A percentile compares a stretch with the other conserved stretches of the same genome.
Evolutionary conservation across 2,329 filamentous ascomycete species (phyloP).

Genomic region (Monosporascus sp.): DNA sequence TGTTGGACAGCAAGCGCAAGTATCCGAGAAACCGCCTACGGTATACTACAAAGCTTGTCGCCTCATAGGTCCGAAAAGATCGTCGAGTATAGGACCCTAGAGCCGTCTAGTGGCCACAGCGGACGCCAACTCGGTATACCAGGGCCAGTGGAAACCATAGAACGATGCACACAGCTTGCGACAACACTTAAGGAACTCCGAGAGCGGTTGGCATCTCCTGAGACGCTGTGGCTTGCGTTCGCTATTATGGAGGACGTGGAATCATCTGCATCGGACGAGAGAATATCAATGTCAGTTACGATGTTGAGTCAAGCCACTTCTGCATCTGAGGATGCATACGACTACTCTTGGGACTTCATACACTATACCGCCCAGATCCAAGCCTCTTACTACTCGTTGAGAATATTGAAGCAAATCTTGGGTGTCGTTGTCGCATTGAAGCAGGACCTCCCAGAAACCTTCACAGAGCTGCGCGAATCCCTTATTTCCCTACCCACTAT

Average conservation of each 20-base stretch:
- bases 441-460: constrained; percentile 5
- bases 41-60: constrained; percentile 22
- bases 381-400: constrained; percentile 56
- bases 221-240: constrained; percentile 29
- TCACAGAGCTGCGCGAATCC: constrained; percentile 11
- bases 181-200: constrained; percentile 18
- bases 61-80: constrained; percentile 12
- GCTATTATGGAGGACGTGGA: constrained; percentile 32
- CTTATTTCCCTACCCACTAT: constrained; percentile 18
- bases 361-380: constrained; percentile 59
- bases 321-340: constrained; percentile 23
- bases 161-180: constrained; percentile 19
- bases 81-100: constrained; percentile 34
- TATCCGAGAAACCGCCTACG: constrained; percentile 32
- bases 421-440: constrained; percentile 14
- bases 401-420: constrained; percentile 48
- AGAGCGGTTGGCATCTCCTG: constrained; percentile 3
- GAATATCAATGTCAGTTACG: constrained; percentile 24
- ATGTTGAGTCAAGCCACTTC: constrained; percentile 22
- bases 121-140: constrained; percentile 29
- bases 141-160: constrained; percentile 9
- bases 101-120: constrained; percentile 18
- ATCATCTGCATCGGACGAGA: constrained; percentile 26
- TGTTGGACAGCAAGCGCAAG: constrained; percentile 34
- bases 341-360: constrained; percentile 50